Base-by-base conservation (phyloP, 2,329 filamentous ascomycete species). In the Lecanicillium sp. region DNA sequence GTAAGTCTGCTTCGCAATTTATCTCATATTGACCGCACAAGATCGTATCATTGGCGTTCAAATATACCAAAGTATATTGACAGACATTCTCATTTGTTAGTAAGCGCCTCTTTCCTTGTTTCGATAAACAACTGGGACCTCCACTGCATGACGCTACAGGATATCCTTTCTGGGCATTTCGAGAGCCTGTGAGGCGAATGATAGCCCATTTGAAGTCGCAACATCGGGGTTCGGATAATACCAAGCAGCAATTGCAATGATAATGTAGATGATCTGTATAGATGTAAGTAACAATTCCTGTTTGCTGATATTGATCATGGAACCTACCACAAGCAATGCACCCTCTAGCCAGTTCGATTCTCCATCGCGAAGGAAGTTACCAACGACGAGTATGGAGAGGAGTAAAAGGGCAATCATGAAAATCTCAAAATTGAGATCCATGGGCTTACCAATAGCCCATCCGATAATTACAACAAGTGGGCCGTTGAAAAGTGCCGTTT, bases 341-440 rank as follows among this genome's bases (percentile, higher is more conserved):
- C 84, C 84, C 54, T 88, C 84, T 2, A 88, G 69, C 53, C 84
- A 88, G 53, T 87, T 87, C 19, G 76, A 83, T 58, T 84, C 83
- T 34, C 78, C 75, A 48, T 88, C 84, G 16, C 82, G 70, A 30
- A 88, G 63, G 59, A 88, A 87, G 44, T 83, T 84, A 2, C 83
- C 81, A 33, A 85, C 80, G 0, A 85, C 80, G 12, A 88, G 60
- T 41, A 87, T 85, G 2, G 80, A 77, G 22, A 88, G 64, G n/a
- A 88, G 78, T 1, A 88, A 62, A 5, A 85, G 64, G 13, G 80
- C 72, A n/a, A 85, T 70, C 64, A 85, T 83, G 62, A 88, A 88
- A 13, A 84, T 73, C 49, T 85, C 80, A 51, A 88, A 87, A 49
- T 84, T 79, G 38, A 87, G 64, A 43, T 79, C 75, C 73, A 88